These are phyloP conservation scores for Xylaria grammica DNA, from an alignment of 495 filamentous ascomycete genomes.

Conservation along the genomic window DNA sequence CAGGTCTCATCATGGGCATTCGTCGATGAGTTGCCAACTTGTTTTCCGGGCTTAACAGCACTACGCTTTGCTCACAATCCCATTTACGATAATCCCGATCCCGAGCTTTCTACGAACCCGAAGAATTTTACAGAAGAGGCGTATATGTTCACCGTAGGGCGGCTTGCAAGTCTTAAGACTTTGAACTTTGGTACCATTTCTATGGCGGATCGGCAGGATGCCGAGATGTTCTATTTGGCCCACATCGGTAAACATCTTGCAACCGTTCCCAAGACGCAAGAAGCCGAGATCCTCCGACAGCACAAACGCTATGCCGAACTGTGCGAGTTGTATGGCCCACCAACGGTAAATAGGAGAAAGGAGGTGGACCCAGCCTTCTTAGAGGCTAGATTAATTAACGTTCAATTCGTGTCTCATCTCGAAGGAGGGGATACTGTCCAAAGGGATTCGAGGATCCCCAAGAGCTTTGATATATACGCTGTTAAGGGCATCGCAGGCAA, in stretches of 20 bases:
- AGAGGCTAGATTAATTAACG: constrained; percentile 71
- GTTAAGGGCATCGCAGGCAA: constrained; percentile 78
- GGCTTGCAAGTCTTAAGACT: constrained; percentile 65
- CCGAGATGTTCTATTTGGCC: constrained; percentile 90
- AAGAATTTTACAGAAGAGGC: constrained; percentile 65
- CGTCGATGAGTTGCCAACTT: constrained; percentile 65
- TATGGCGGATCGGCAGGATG: constrained; percentile 74
- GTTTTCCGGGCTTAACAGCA: constrained; percentile 72
- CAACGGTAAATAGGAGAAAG: constrained; percentile 56
- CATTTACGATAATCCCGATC: constrained; percentile 65
- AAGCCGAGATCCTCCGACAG: constrained; percentile 55
- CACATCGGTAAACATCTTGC: constrained; percentile 77
- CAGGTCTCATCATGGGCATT: constrained; percentile 70
- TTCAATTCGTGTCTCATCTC: constrained; percentile 61
- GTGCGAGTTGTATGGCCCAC: constrained; percentile 73
- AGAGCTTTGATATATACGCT: constrained; percentile 75
- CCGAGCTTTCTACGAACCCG: constrained; percentile 44
- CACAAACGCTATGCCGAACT: constrained; percentile 76
- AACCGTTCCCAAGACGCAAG: constrained; percentile 58
- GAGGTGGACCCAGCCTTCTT: constrained; percentile 69
- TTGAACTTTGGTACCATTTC: constrained; percentile 84
- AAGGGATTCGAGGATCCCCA: constrained; percentile 66
- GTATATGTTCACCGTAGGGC: constrained; percentile 86
- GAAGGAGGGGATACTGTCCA: constrained; percentile 25
- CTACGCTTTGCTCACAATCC: constrained; percentile 87